A percentile compares a stretch with the other conserved stretches of the same genome.
Conservation (phyloP, 2,329 filamentous ascomycete species). For the Aspergillus puulaauensis region DNA sequence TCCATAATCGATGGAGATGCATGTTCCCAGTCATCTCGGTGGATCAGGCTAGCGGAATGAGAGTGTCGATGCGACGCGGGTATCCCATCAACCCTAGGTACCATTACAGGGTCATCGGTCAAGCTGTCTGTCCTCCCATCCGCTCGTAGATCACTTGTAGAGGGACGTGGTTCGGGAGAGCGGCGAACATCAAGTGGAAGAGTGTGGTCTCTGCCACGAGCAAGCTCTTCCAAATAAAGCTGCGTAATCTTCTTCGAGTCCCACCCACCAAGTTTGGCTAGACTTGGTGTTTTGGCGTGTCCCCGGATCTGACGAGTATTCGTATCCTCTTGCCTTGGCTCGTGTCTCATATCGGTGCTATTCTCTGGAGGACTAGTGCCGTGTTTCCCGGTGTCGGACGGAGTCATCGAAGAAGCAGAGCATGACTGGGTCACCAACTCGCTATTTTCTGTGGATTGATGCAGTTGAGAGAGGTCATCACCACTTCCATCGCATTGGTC, state of each 20-base stretch:
- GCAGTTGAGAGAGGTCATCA: conserved; percentile 33
- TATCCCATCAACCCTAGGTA: conserved; percentile 32
- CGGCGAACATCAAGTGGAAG: conserved; percentile 20
- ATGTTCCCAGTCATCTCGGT: conserved; percentile 49
- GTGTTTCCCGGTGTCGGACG: conserved; percentile 39
- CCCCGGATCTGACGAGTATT: conserved; percentile 44
- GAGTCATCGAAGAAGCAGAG: conserved; percentile 33
- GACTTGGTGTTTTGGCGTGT: conserved; percentile 50
- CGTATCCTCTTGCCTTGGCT: conserved; percentile 35
- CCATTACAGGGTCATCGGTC: conserved; percentile 36
- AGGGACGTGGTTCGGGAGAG: conserved; percentile 23
- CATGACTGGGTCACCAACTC: conserved; percentile 34
- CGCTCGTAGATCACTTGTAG: conserved; percentile 12
- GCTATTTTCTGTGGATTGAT: conserved; percentile 25
- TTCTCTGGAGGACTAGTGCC: conserved; percentile 12
- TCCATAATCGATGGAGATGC: conserved; percentile 51
- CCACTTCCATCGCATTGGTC: conserved; percentile 37
- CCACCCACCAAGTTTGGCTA: conserved; percentile 56
- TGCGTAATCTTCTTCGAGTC: conserved; percentile 56
- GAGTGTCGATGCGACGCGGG: conserved; percentile 23
- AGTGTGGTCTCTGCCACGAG: conserved; percentile 31
- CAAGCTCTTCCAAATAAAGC: conserved; percentile 54
- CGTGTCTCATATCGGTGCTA: conserved; percentile 38
- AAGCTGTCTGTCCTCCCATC: conserved; percentile 27
- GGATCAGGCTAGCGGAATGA: conserved; percentile 44